phyloP scores from a whole-genome alignment of 2,329 filamentous ascomycete species.

The Emergomyces orientalis region DNA sequence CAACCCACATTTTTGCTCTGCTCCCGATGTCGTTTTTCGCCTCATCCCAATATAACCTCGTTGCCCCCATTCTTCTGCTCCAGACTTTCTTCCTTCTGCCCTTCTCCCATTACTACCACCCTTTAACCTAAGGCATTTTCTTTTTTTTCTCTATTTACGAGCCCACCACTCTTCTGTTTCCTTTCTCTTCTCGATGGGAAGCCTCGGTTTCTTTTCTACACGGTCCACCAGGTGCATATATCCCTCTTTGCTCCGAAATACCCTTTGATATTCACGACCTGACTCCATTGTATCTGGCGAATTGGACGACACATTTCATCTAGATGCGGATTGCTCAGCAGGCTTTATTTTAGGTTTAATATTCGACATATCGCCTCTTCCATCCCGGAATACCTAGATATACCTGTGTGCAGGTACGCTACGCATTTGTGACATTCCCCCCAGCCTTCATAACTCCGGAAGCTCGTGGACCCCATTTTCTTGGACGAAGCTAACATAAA shows the following conservation, averaged over 20 bases:
- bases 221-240: background rate
- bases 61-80: background rate
- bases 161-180: background rate
- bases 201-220: background rate
- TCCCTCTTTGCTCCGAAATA: background rate
- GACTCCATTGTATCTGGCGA: background rate
- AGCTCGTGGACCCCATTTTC: background rate
- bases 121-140: background rate
- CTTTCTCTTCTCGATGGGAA: background rate
- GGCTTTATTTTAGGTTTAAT: background rate
- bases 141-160: background rate
- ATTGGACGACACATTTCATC: background rate
- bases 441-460: background rate
- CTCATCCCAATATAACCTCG: background rate
- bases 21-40: conserved; percentile 1
- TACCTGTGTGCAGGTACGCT: background rate
- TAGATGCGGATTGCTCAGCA: background rate
- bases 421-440: background rate
- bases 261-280: background rate
- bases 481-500: background rate
- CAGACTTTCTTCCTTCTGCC: background rate
- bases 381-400: background rate
- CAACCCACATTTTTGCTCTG: conserved; percentile 4
- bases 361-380: background rate
- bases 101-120: background rate